Evolutionary conservation across 2,329 filamentous ascomycete species (phyloP).

Genomic region (Scedosporium apiospermum): DNA sequence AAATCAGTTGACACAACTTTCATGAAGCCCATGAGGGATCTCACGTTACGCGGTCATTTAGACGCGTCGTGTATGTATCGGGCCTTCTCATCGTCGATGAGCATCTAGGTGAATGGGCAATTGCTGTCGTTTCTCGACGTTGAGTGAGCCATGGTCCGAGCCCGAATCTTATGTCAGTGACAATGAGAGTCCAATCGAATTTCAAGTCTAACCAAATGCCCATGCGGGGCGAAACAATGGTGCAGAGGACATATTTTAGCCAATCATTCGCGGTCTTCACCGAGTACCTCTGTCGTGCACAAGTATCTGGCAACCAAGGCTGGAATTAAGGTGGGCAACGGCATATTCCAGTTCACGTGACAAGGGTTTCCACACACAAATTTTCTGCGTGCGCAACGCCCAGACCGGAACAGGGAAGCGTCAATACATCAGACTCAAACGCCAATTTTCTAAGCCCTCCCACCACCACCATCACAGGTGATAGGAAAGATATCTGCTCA

Average conservation of each 20-base stretch:
- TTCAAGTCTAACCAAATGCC: background rate
- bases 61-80: background rate
- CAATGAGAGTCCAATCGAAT: background rate
- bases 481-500: conserved; percentile 5
- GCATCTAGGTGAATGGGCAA: background rate
- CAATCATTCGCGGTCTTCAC: background rate
- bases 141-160: background rate
- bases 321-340: too few species aligned
- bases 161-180: background rate
- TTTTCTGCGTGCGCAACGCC: background rate
- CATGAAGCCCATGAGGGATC: background rate
- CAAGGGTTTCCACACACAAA: conserved; percentile 8
- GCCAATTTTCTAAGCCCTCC: conserved; percentile 7
- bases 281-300: background rate
- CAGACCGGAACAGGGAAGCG: background rate
- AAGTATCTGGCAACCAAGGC: too few species aligned
- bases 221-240: background rate
- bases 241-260: background rate
- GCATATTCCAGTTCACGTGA: background rate
- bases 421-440: conserved; percentile 6
- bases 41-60: background rate
- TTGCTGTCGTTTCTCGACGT: background rate
- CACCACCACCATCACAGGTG: conserved; percentile 4
- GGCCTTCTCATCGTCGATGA: background rate
- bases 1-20: background rate